These are phyloP conservation scores for Coleophoma cylindrospora DNA, from an alignment of 2,329 filamentous ascomycete genomes.

Conservation along the genomic window DNA sequence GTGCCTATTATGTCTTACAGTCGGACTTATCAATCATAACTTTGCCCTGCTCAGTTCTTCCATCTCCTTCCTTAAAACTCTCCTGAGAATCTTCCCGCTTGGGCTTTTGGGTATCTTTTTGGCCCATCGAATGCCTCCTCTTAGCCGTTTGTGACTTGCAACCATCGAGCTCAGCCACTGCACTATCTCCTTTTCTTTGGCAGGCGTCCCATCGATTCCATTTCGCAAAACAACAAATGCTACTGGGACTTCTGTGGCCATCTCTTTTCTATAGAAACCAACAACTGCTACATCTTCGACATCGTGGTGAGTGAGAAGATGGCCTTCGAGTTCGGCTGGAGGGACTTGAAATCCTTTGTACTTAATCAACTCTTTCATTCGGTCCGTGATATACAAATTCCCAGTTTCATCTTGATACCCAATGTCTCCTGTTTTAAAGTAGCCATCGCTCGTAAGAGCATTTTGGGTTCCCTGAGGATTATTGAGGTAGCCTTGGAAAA, in stretches of 20 bases:
- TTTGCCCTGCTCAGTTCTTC: slow-evolving; percentile 29
- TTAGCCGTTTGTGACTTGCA: slow-evolving; percentile 43
- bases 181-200: slow-evolving; percentile 34
- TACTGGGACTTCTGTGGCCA: slow-evolving; percentile 47
- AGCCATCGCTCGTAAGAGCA: slow-evolving; percentile 29
- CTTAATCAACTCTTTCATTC: slow-evolving; percentile 62
- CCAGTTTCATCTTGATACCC: slow-evolving; percentile 70
- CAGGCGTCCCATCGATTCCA: slow-evolving; percentile 29
- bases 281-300: slow-evolving; percentile 50
- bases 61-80: slow-evolving; percentile 39
- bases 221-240: slow-evolving; percentile 46
- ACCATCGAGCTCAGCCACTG: slow-evolving; percentile 45
- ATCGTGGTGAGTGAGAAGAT: slow-evolving; percentile 42
- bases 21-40: slow-evolving; percentile 16
- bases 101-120: slow-evolving; percentile 50
- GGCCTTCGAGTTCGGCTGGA: slow-evolving; percentile 59
- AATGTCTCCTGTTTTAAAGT: slow-evolving; percentile 67
- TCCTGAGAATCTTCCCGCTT: slow-evolving; percentile 51
- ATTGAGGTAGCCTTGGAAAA: slow-evolving; percentile 73
- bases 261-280: slow-evolving; percentile 41
- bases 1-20: neutral
- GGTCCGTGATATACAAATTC: slow-evolving; percentile 85
- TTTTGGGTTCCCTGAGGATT: slow-evolving; percentile 63
- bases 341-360: slow-evolving; percentile 66
- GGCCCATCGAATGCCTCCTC: slow-evolving; percentile 38